A percentile compares a stretch with the other conserved stretches of the same genome.
phyloP scores from a whole-genome alignment of 176 grass and related monocot genomes.

The Melocanna baccifera region DNA sequence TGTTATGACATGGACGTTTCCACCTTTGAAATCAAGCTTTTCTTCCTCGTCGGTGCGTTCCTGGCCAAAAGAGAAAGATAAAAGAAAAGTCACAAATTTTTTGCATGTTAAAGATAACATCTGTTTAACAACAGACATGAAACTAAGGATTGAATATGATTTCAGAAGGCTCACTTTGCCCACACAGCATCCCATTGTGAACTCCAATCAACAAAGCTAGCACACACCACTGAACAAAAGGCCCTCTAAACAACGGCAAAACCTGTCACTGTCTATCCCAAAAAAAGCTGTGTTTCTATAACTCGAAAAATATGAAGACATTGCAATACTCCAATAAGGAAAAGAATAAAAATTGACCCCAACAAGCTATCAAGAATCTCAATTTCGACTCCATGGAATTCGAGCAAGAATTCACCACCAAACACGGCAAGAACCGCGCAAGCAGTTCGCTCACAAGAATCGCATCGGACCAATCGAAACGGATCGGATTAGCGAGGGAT shows the following conservation, averaged over 20 bases:
- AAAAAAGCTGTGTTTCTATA: neutral
- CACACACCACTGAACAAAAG: conserved; percentile 5
- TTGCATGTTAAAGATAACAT: neutral
- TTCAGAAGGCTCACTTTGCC: conserved; percentile 37
- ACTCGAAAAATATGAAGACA: neutral
- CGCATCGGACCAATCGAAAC: neutral
- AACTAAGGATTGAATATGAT: neutral
- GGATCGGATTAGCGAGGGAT: neutral
- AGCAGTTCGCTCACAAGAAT: neutral
- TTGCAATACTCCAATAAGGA: neutral
- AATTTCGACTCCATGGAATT: neutral
- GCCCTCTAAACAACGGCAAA: neutral
- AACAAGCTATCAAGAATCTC: neutral
- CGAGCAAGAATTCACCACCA: neutral
- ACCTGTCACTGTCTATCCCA: neutral
- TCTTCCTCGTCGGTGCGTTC: conserved; percentile 47
- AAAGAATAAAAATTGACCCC: neutral
- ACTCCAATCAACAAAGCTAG: neutral
- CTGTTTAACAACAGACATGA: neutral
- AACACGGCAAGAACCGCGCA: neutral
- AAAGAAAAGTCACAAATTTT: neutral
- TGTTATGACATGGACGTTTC: conserved; percentile 77
- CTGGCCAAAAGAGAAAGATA: conserved; percentile 39
- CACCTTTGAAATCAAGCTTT: conserved; percentile 70
- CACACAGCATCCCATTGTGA: conserved; percentile 44